Evolutionary conservation across 1,284 basidiomycete genomes (phyloP).

Genomic region (Malassezia dermatis): DNA sequence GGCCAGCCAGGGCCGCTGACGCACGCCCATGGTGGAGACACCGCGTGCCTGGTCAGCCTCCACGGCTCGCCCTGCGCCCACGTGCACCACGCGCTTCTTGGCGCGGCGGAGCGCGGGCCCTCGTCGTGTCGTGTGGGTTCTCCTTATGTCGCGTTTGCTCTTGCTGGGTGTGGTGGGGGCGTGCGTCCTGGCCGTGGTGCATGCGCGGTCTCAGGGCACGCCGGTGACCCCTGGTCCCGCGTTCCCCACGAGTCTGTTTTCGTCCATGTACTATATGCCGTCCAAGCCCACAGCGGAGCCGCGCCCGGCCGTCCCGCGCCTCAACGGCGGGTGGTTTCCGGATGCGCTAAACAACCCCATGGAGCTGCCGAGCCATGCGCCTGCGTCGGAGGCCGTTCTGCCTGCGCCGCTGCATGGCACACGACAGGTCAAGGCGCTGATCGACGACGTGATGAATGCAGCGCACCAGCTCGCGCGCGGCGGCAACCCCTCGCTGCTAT

Average conservation of each 20-base stretch:
- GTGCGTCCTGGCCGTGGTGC: background rate
- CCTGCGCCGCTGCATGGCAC: background rate
- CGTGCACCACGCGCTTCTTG: background rate
- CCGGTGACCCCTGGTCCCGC: slow-evolving; percentile 31
- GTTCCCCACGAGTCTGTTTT: slow-evolving; percentile 41
- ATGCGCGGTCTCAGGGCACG: background rate
- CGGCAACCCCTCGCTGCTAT: slow-evolving; percentile 49
- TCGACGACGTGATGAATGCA: background rate
- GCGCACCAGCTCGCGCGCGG: slow-evolving; percentile 52
- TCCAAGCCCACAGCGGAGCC: slow-evolving; percentile 21
- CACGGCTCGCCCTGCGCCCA: background rate
- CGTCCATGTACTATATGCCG: slow-evolving; percentile 23
- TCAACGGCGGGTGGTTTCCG: slow-evolving; percentile 23
- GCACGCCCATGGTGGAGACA: background rate
- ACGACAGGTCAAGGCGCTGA: background rate
- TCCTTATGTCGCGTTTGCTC: background rate
- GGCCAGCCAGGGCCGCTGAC: slow-evolving; percentile 3
- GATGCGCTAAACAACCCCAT: slow-evolving; percentile 59
- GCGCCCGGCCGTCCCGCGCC: slow-evolving; percentile 28
- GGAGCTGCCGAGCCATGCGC: slow-evolving; percentile 50
- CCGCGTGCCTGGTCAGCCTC: background rate
- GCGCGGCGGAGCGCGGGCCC: no score
- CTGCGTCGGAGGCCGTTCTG: background rate
- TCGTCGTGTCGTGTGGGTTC: no score
- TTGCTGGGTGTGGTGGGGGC: background rate